These are phyloP conservation scores for Aspergillus sclerotialis DNA, from an alignment of 2,329 filamentous ascomycete species.

Conservation along the genomic window DNA sequence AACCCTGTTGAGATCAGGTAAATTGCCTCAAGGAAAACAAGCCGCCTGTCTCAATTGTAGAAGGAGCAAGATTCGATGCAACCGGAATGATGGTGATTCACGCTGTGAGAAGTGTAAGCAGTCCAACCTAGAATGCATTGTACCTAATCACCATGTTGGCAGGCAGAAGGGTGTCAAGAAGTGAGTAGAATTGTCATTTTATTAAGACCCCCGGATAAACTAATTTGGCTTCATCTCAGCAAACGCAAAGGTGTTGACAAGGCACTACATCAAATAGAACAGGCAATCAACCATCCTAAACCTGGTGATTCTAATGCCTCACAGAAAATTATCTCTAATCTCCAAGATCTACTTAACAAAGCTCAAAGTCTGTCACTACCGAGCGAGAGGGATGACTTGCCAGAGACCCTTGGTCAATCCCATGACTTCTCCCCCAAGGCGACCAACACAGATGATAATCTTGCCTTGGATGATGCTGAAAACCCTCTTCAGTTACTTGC, in stretches of 20 bases:
- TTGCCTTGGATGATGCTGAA: slow-evolving; percentile 65
- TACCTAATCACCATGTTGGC: slow-evolving; percentile 66
- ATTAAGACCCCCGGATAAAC: too few relatives aligned
- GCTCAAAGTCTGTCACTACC: slow-evolving; percentile 35
- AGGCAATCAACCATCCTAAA: slow-evolving; percentile 55
- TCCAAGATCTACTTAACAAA: slow-evolving; percentile 47
- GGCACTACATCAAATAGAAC: slow-evolving; percentile 66
- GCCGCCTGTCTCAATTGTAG: slow-evolving; percentile 59
- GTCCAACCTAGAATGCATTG: slow-evolving; percentile 55
- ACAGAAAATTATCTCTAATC: slow-evolving; percentile 34
- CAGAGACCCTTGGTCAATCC: slow-evolving; percentile 22
- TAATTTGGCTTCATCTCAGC: slow-evolving; percentile 35
- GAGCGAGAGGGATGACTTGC: slow-evolving; percentile 20
- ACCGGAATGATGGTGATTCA: slow-evolving; percentile 45
- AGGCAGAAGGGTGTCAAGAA: slow-evolving; percentile 72
- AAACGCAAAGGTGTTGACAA: slow-evolving; percentile 70
- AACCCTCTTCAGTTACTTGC: slow-evolving; percentile 68
- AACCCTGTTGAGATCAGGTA: too few relatives aligned
- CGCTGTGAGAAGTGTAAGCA: slow-evolving; percentile 58
- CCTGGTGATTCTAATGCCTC: slow-evolving; percentile 39
- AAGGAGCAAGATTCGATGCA: slow-evolving; percentile 62
- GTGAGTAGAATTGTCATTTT: slow-evolving; percentile 41
- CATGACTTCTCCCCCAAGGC: slow-evolving; percentile 17
- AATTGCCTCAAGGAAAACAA: slow-evolving; percentile 24
- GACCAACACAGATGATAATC: slow-evolving; percentile 40